Evolutionary conservation across 2,329 filamentous ascomycete species (phyloP).

Genomic region (Pseudopyrenochaeta lycopersici): DNA sequence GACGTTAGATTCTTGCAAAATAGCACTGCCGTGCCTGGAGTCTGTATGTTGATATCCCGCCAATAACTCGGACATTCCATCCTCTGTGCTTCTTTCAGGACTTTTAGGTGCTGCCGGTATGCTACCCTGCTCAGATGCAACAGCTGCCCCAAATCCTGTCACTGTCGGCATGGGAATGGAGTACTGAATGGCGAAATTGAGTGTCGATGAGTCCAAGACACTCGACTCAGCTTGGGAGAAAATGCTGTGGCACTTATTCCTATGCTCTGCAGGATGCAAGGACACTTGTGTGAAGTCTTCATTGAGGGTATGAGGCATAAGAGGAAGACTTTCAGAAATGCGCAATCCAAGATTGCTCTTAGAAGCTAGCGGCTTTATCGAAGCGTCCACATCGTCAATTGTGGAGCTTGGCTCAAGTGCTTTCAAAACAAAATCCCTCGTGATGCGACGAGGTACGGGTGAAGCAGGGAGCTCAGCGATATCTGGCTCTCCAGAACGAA

Average conservation of each 20-base stretch:
- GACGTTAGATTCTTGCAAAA: neutral
- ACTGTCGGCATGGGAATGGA: conserved; percentile 39
- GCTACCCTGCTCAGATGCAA: conserved; percentile 7
- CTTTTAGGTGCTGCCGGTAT: conserved; percentile 9
- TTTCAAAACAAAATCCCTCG: conserved; percentile 40
- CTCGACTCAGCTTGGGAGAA: conserved; percentile 37
- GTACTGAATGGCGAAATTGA: conserved; percentile 38
- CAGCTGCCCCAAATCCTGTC: conserved; percentile 13
- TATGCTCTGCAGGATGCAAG: neutral
- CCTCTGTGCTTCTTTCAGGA: conserved; percentile 32
- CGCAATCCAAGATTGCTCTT: neutral
- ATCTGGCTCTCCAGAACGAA: conserved; percentile 9
- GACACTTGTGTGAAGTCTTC: neutral
- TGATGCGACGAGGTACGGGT: conserved; percentile 43
- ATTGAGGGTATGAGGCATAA: neutral
- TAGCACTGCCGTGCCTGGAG: conserved; percentile 24
- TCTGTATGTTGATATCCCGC: conserved; percentile 42
- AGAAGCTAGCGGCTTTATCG: conserved; percentile 5
- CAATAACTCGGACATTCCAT: conserved; percentile 44
- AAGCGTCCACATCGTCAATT: conserved; percentile 29
- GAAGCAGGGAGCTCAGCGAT: conserved; percentile 43
- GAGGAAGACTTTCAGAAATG: conserved; percentile 2
- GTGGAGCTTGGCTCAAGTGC: conserved; percentile 40
- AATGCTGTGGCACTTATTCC: conserved; percentile 27
- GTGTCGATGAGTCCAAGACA: conserved; percentile 42